phyloP scores from a whole-genome alignment of 2,329 filamentous ascomycete genomes.

The Didymella lethalis region DNA sequence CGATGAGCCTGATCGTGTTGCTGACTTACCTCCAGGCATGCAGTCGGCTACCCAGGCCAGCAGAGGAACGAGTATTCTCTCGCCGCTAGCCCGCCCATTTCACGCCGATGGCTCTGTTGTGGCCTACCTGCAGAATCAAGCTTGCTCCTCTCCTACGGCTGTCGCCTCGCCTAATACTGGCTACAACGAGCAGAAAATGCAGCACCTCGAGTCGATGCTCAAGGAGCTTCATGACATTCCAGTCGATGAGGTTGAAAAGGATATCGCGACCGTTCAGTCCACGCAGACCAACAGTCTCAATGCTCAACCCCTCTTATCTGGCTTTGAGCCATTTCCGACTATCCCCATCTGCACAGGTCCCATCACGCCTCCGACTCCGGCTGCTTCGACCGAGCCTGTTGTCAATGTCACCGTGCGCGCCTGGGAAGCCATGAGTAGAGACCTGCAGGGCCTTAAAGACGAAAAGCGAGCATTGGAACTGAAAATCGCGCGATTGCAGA shows the following conservation, averaged over 20 bases:
- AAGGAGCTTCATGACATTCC: background rate
- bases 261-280: background rate
- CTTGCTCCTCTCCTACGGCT: background rate
- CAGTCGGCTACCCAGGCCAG: slow-evolving; percentile 5
- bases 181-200: slow-evolving; percentile 7
- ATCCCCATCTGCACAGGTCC: slow-evolving; percentile 1
- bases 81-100: slow-evolving; percentile 12
- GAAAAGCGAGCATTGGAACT: slow-evolving; percentile 19
- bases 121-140: slow-evolving; percentile 16
- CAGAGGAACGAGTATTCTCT: slow-evolving; percentile 12
- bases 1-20: background rate
- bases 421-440: slow-evolving; percentile 13
- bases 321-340: background rate
- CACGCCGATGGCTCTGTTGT: slow-evolving; percentile 16
- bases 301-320: background rate
- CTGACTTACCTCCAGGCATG: slow-evolving; percentile 16
- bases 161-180: background rate
- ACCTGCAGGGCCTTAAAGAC: slow-evolving; percentile 5
- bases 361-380: slow-evolving; percentile 15
- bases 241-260: slow-evolving; percentile 7
- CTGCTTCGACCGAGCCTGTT: slow-evolving; percentile 7
- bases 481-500: slow-evolving; percentile 2
- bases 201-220: slow-evolving; percentile 8
- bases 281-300: background rate
- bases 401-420: slow-evolving; percentile 20